phyloP scores from a whole-genome alignment of 2,329 filamentous ascomycete species.

The Nectriaceae sp. region DNA sequence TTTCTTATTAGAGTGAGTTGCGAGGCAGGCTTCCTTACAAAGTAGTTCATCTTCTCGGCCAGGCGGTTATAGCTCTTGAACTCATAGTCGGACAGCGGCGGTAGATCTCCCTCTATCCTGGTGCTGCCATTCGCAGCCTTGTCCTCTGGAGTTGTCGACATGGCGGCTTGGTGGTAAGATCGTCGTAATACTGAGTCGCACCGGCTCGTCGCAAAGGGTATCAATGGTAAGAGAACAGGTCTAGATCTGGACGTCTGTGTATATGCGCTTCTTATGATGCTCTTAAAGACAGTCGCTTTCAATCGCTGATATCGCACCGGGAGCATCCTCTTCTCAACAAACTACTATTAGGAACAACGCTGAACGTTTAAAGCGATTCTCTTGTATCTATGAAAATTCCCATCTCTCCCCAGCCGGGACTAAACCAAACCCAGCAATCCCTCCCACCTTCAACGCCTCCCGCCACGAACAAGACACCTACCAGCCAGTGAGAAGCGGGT shows the following conservation, averaged over 20 bases:
- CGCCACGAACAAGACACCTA: background rate
- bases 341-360: background rate
- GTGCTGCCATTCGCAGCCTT: slow-evolving; percentile 8
- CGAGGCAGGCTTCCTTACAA: slow-evolving; percentile 48
- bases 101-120: slow-evolving; percentile 39
- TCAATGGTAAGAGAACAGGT: background rate
- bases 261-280: background rate
- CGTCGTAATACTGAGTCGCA: background rate
- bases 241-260: background rate
- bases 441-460: slow-evolving; percentile 7
- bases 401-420: background rate
- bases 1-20: background rate
- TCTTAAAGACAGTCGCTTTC: background rate
- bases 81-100: slow-evolving; percentile 66
- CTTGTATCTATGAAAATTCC: background rate
- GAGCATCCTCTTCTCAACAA: background rate
- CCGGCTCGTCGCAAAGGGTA: background rate
- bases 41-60: slow-evolving; percentile 74
- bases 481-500: slow-evolving; percentile 1
- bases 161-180: slow-evolving; percentile 11
- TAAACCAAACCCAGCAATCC: slow-evolving; percentile 11
- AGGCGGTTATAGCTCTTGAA: slow-evolving; percentile 72
- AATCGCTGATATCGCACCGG: background rate
- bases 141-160: slow-evolving; percentile 14
- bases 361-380: background rate